A percentile compares a stretch with the other conserved stretches of the same genome.
These are phyloP conservation scores for Micractinium sp. DNA, from an alignment of 139 green algal genomes.

Conservation along the genomic window DNA sequence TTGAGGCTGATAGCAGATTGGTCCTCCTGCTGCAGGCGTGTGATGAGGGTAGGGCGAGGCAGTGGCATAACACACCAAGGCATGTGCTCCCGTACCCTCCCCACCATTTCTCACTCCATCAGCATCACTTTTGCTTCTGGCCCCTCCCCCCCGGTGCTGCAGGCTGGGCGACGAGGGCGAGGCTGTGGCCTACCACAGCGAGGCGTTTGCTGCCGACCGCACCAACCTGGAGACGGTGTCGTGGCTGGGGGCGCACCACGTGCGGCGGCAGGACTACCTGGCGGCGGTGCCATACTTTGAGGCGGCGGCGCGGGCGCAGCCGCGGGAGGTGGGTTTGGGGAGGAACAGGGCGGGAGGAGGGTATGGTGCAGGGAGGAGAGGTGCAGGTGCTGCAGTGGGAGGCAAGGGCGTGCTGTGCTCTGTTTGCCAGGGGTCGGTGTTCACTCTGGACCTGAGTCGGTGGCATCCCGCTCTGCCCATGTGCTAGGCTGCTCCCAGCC, in stretches of 20 bases:
- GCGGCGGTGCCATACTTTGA: constrained; percentile 85
- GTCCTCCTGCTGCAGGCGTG: too few relatives aligned
- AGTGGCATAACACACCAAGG: too few relatives aligned
- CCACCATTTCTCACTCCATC: neutral
- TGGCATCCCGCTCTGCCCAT: too few relatives aligned
- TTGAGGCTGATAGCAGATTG: too few relatives aligned
- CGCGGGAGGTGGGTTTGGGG: constrained; percentile 65
- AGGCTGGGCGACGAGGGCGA: constrained; percentile 58
- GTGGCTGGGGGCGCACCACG: constrained; percentile 82
- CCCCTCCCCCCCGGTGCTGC: neutral
- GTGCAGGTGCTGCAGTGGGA: neutral
- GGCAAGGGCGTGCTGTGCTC: neutral
- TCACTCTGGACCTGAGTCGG: neutral
- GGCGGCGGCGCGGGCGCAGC: constrained; percentile 81
- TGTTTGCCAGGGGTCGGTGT: neutral
- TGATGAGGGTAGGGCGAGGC: too few relatives aligned
- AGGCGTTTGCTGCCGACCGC: constrained; percentile 80
- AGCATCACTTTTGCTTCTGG: neutral
- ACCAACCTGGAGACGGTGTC: constrained; percentile 87
- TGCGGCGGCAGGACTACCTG: constrained; percentile 68
- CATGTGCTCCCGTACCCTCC: too few relatives aligned
- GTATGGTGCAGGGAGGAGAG: neutral
- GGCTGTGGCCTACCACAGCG: constrained; percentile 82
- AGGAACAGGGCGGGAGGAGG: too few relatives aligned
- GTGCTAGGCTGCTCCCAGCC: neutral